Base-by-base conservation (phyloP, 306 rosid species). In the Quercus mongolica region DNA sequence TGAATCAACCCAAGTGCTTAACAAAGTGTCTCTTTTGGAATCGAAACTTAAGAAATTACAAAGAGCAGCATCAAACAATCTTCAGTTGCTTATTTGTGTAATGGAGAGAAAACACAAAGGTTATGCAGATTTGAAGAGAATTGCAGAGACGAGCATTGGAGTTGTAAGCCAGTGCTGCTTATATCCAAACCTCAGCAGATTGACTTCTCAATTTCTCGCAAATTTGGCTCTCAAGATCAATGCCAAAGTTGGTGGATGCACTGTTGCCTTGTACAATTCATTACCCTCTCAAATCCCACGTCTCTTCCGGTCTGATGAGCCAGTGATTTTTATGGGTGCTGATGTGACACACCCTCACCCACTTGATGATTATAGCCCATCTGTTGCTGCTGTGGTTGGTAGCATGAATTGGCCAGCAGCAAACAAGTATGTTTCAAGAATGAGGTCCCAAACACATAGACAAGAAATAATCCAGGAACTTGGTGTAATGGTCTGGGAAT, bases 371-470 rank as follows among this genome's bases (percentile, higher is more conserved):
- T 87, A 79, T 15, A 96, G 99, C 82, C 99, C 99, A 55, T 96
- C 99, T 15, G 91, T 96, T 41, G 98, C 98, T 21, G 99, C 99
- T 68, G 99, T 96, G 58, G 99, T 96, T 78, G 93, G 97, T 10
- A 96, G 99, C 91, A 89, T 93, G 97, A 96, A 96, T 57, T 96
- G 99, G 99, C 99, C 99, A 9, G 89, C 97, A 59, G 98, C 99
- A 35, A 96, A 93, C 90, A 96, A 91, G 83, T 96, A 96, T 10
- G 88, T 88, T 30, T 96, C 99, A 18, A 89, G 98, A 87, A 96
- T 96, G 93, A 87, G 98, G 86, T 96, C 99, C 58, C 98, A 96
- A 80, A 96, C 94, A n/a, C 99, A 96, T 51, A 79, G 98, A 18
- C 98, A 96, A 86, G 99, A 96, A 86, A 96, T 93, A 79, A 93